Evolutionary conservation across 225 moss, liverwort and hornwort genomes (phyloP), one percentile per base, ranked within the genome.

Genomic region (Takakia lepidozioides): DNA sequence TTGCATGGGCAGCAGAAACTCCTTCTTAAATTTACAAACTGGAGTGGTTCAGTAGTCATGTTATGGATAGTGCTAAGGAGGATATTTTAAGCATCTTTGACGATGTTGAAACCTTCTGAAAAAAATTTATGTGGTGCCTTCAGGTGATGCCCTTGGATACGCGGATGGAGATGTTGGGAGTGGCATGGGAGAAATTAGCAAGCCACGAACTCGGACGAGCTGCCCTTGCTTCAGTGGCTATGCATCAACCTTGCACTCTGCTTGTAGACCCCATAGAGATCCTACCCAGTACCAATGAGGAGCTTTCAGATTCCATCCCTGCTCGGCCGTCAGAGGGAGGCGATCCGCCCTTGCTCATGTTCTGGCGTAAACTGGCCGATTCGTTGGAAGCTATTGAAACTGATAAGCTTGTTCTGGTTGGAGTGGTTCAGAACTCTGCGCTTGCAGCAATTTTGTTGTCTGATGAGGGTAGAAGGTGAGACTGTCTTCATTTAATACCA

Each of bases 121-220:
- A n/a, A n/a, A n/a, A n/a, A n/a, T n/a, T n/a, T 46, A 32, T 44
- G 8, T 56, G 26, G 43, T 21, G n/a, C n/a, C n/a, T n/a, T 57
- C 71, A 93, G 93, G 65, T 58, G 66, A 64, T 80, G 56, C 79
- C 74, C 49, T n/a, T 93, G 49, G 84, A 65, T 54, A 74, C 70
- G 49, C 74, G 73, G 28, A 26, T 69, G 21, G 78, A 87, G 64
- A 55, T 68, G 47, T 66, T 91, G 46, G 74, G 85, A 66, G 78
- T 80, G 51, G 83, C 73, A 39, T 71, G 87, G 58, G 65, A 63
- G 58, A 85, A 82, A 56, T 66, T 98, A 27, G 76, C 85, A 49
- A 85, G 85, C 51, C 82, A 91, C 54, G 80, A 78, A 56, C 47
- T 67, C 46, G 91, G 91, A 29, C 80, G 98, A 67, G 72, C 85